Evolutionary conservation across 2,329 filamentous ascomycete genomes (phyloP).

Genomic region (Penicillium sp.): DNA sequence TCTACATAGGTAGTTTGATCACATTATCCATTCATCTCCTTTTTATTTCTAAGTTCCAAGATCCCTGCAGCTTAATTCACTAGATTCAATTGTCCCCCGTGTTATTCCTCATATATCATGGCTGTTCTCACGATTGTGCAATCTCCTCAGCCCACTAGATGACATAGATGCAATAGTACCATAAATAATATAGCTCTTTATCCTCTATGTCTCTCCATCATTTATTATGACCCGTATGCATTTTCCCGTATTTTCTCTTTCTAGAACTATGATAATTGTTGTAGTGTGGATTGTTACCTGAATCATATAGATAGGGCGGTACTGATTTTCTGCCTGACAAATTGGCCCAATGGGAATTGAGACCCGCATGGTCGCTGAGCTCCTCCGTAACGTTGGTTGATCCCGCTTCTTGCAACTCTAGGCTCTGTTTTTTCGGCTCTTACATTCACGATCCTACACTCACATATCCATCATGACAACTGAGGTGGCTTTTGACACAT

Average conservation of each 20-base stretch:
- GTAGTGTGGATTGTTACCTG: neutral
- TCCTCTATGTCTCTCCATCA: neutral
- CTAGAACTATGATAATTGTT: neutral
- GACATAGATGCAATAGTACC: neutral
- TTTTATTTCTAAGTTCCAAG: neutral
- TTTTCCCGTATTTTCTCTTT: neutral
- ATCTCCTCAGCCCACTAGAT: neutral
- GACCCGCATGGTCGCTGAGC: neutral
- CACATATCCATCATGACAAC: constrained; percentile 62
- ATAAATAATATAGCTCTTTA: neutral
- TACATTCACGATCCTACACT: neutral
- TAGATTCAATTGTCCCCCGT: neutral
- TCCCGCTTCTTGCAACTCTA: constrained; percentile 9
- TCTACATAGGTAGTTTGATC: no score
- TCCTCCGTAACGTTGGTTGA: neutral
- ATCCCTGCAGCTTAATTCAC: neutral
- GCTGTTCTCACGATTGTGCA: neutral
- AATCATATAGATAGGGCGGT: neutral
- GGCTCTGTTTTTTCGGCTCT: neutral
- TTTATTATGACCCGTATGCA: neutral
- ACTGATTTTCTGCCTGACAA: neutral
- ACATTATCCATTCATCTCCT: no score
- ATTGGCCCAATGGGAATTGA: neutral
- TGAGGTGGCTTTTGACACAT: constrained; percentile 77
- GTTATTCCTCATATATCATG: neutral